These are phyloP conservation scores for Fusarium denticulatum DNA, from an alignment of 2,329 filamentous ascomycete species.

Conservation along the genomic window DNA sequence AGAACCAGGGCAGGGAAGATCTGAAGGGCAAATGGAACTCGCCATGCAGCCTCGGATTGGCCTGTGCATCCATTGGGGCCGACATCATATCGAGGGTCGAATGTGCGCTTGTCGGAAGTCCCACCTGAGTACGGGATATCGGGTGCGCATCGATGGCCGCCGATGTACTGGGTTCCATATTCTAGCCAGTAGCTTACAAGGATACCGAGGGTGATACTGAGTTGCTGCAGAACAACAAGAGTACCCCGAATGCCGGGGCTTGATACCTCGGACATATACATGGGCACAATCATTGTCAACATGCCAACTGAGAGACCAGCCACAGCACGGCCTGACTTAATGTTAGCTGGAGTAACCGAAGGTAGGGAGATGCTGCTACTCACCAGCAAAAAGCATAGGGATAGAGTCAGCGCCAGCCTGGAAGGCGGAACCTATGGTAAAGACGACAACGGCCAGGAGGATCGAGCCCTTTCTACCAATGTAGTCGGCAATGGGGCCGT, in stretches of 20 bases:
- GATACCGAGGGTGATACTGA: constrained; percentile 47
- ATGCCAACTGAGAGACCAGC: constrained; percentile 2
- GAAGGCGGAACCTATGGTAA: constrained; percentile 55
- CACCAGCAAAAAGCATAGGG: constrained; percentile 54
- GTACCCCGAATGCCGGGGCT: constrained; percentile 59
- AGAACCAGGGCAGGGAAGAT: constrained; percentile 42
- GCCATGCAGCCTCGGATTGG: constrained; percentile 37
- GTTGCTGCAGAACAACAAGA: constrained; percentile 54
- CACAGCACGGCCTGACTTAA: background rate
- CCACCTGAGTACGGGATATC: background rate
- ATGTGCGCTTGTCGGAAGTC: background rate
- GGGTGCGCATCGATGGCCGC: constrained; percentile 2
- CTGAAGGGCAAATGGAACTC: constrained; percentile 44
- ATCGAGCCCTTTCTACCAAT: constrained; percentile 48
- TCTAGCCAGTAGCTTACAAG: constrained; percentile 47
- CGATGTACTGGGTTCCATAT: constrained; percentile 43
- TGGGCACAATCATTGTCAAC: constrained; percentile 50
- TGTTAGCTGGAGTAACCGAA: no score
- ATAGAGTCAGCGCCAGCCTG: constrained; percentile 54
- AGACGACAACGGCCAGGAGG: constrained; percentile 47
- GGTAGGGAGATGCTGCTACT: background rate
- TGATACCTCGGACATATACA: constrained; percentile 59
- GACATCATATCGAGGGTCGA: background rate
- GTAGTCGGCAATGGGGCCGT: constrained; percentile 49
- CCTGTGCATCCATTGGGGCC: background rate